Conservation (phyloP, 2,329 filamentous ascomycete genomes). For the Fusarium poae region DNA sequence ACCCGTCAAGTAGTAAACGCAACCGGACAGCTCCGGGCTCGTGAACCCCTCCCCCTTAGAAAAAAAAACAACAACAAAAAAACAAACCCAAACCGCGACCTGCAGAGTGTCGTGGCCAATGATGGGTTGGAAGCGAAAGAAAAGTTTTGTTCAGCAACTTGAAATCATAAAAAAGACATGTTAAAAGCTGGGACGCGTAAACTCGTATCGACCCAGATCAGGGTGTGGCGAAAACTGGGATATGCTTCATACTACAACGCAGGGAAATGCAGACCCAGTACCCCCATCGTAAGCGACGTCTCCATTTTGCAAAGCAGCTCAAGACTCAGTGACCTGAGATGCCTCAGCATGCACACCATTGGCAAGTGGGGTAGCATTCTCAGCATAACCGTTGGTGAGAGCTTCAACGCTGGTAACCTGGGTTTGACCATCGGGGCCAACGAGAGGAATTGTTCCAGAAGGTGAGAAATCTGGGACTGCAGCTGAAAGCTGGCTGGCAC, state of each 20-base stretch:
- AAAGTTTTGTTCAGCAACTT: slow-evolving; percentile 24
- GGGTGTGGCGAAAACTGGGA: slow-evolving; percentile 22
- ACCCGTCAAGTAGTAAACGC: slow-evolving; percentile 36
- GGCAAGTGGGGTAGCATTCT: slow-evolving; percentile 35
- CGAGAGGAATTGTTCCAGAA: slow-evolving; percentile 44
- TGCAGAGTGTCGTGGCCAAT: slow-evolving; percentile 39
- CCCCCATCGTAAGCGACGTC: slow-evolving; percentile 13
- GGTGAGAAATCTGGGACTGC: slow-evolving; percentile 58
- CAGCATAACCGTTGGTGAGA: slow-evolving; percentile 43
- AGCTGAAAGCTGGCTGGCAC: slow-evolving; percentile 54
- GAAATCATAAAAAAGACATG: slow-evolving; percentile 42
- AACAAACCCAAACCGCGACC: slow-evolving; percentile 22
- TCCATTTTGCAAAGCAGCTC: slow-evolving; percentile 18
- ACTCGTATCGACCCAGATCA: slow-evolving; percentile 34
- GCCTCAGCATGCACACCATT: slow-evolving; percentile 50
- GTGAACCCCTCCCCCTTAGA: neutral
- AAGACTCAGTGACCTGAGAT: slow-evolving; percentile 32
- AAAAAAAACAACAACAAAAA: slow-evolving; percentile 19
- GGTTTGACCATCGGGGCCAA: slow-evolving; percentile 28
- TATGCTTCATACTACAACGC: slow-evolving; percentile 14
- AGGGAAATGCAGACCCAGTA: neutral
- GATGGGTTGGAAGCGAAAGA: slow-evolving; percentile 20
- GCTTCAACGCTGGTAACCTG: slow-evolving; percentile 26
- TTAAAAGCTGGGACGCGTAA: slow-evolving; percentile 38
- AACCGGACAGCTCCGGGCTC: slow-evolving; percentile 28